These are phyloP conservation scores for Amylocystis lapponica DNA, from an alignment of 768 basidiomycete species.

Conservation along the genomic window DNA sequence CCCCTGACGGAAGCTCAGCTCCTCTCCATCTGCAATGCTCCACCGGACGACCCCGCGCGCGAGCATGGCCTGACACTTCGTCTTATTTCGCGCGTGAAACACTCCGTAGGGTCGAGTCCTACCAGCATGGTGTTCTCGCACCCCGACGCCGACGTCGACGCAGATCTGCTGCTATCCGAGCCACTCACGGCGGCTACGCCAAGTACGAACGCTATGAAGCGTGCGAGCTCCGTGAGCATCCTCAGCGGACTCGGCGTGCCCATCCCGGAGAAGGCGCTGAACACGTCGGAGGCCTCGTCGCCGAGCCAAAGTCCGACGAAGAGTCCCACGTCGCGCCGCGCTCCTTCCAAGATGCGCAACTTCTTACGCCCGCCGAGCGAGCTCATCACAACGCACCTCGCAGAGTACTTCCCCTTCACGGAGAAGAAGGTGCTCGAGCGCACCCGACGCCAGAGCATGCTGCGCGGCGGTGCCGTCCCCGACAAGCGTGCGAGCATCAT, in stretches of 20 bases:
- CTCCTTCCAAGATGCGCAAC: slow-evolving; percentile 75
- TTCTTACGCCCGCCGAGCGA: slow-evolving; percentile 98
- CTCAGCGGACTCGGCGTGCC: slow-evolving; percentile 89
- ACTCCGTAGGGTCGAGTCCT: slow-evolving; percentile 25
- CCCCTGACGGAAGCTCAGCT: slow-evolving; percentile 80
- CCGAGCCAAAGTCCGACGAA: slow-evolving; percentile 30
- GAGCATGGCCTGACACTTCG: slow-evolving; percentile 77
- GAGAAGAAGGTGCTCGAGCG: slow-evolving; percentile 89
- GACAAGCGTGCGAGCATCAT: slow-evolving; percentile 44
- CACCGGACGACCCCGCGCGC: slow-evolving; percentile 71
- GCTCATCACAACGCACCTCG: slow-evolving; percentile 89
- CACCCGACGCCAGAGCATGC: slow-evolving; percentile 86
- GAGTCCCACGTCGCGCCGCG: slow-evolving; percentile 17
- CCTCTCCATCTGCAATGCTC: slow-evolving; percentile 75
- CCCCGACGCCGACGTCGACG: slow-evolving; percentile 31
- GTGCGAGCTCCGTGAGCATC: slow-evolving; percentile 92
- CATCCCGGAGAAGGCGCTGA: slow-evolving; percentile 65
- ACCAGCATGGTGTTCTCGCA: slow-evolving; percentile 25
- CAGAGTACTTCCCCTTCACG: slow-evolving; percentile 92
- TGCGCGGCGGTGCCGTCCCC: slow-evolving; percentile 49
- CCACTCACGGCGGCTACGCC: slow-evolving; percentile 3
- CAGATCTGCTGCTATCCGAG: slow-evolving; percentile 12
- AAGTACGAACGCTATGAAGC: slow-evolving; percentile 55
- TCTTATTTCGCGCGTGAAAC: slow-evolving; percentile 39
- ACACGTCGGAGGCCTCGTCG: slow-evolving; percentile 24